These are phyloP conservation scores for Leishmania gerbilli DNA, from an alignment of 208 protist species.

Conservation along the genomic window DNA sequence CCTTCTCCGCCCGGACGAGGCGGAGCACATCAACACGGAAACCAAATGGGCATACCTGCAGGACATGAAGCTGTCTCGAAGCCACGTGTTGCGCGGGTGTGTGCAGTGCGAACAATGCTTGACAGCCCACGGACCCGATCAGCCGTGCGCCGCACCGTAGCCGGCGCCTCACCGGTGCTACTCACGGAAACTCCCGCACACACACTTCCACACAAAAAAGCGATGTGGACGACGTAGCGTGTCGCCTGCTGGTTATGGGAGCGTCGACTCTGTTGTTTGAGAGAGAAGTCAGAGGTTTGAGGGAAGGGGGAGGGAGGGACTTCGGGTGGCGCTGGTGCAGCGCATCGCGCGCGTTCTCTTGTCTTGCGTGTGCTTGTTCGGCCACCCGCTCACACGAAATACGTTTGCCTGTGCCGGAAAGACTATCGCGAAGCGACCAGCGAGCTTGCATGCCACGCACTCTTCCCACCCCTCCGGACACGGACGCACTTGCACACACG, in stretches of 20 bases:
- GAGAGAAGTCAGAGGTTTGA: background rate
- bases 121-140: constrained; percentile 18
- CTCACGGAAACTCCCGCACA: background rate
- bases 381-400: background rate
- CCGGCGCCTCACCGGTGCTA: background rate
- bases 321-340: background rate
- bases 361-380: background rate
- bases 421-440: background rate
- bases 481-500: background rate
- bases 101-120: constrained; percentile 33
- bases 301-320: background rate
- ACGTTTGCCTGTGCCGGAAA: background rate
- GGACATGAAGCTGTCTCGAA: constrained; percentile 71
- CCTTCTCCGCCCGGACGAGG: constrained; percentile 49
- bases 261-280: background rate
- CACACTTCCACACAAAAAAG: background rate
- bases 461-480: background rate
- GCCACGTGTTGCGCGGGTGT: constrained; percentile 56
- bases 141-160: constrained; percentile 15
- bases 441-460: background rate
- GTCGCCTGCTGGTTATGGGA: background rate
- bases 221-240: background rate
- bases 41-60: constrained; percentile 69
- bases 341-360: background rate
- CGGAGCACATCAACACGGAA: constrained; percentile 54